These are phyloP conservation scores for Lactifluus pinguis DNA, from an alignment of 768 basidiomycete genomes.

Conservation along the genomic window DNA sequence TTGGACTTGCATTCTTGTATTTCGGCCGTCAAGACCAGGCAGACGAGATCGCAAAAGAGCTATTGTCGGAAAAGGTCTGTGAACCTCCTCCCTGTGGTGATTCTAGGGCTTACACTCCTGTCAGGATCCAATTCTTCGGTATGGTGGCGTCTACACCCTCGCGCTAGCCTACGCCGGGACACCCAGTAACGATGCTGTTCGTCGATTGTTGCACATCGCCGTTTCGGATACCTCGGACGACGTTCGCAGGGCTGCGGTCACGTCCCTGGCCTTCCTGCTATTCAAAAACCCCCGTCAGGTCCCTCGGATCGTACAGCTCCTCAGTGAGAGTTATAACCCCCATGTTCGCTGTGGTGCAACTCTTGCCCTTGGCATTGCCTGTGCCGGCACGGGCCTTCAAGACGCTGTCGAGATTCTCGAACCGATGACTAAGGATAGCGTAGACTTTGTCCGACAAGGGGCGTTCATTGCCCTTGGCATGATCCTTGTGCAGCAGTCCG, in stretches of 20 bases:
- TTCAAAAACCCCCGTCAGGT: slow-evolving; percentile 97
- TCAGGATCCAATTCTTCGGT: slow-evolving; percentile 93
- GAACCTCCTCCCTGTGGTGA: not conserved
- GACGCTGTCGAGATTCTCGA: slow-evolving; percentile 95
- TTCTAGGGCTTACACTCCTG: slow-evolving; percentile 5
- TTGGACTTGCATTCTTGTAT: slow-evolving; percentile 87
- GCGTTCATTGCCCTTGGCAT: slow-evolving; percentile 93
- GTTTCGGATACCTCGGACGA: slow-evolving; percentile 98
- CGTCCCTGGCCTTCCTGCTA: slow-evolving; percentile 88
- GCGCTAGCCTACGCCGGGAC: slow-evolving; percentile 97
- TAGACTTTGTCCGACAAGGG: slow-evolving; percentile 97
- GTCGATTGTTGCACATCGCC: slow-evolving; percentile 87
- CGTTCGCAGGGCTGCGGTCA: slow-evolving; percentile 93
- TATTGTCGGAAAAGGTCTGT: slow-evolving; percentile 79
- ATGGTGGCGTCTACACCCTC: slow-evolving; percentile 95
- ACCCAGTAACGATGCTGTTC: slow-evolving; percentile 86
- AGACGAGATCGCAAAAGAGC: slow-evolving; percentile 64
- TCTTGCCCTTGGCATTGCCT: slow-evolving; percentile 91
- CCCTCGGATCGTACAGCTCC: slow-evolving; percentile 89
- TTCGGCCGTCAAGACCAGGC: slow-evolving; percentile 93
- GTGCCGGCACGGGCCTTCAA: slow-evolving; percentile 94
- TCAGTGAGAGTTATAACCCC: slow-evolving; percentile 98
- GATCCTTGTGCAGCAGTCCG: slow-evolving; percentile 94
- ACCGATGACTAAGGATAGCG: slow-evolving; percentile 96
- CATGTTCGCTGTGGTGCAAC: slow-evolving; percentile 97